Evolutionary conservation across 1,139 yeast genomes (phyloP).

Genomic region (Saccharomyces hybrid): DNA sequence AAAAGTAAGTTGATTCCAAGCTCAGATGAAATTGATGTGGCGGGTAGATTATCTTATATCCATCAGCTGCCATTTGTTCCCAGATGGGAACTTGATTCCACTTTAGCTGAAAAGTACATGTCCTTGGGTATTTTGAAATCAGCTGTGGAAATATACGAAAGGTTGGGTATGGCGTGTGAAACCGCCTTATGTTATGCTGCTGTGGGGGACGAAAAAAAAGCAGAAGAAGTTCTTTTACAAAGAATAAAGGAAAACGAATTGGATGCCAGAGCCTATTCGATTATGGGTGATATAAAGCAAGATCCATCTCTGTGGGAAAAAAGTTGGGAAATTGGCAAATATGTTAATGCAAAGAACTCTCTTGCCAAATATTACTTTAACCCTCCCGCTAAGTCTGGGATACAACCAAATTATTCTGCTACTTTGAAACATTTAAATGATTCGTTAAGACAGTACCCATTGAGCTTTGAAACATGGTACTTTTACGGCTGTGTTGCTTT

Average conservation of each 20-base stretch:
- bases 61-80: conserved; percentile 75
- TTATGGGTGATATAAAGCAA: conserved; percentile 76
- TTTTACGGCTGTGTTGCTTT: conserved; percentile 87
- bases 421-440: conserved; percentile 69
- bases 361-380: conserved; percentile 64
- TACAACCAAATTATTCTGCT: conserved; percentile 43
- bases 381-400: conserved; percentile 53
- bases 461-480: conserved; percentile 79
- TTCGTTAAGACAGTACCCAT: conserved; percentile 66
- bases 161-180: conserved; percentile 70
- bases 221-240: conserved; percentile 48
- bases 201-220: conserved; percentile 65
- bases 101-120: conserved; percentile 81
- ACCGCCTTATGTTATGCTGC: conserved; percentile 89
- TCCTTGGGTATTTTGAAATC: conserved; percentile 78
- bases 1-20: conserved; percentile 55
- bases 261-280: conserved; percentile 78
- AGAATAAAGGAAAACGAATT: conserved; percentile 53
- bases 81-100: conserved; percentile 77
- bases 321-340: conserved; percentile 81
- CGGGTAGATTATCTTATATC: conserved; percentile 52
- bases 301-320: conserved; percentile 74
- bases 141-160: conserved; percentile 82
- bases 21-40: conserved; percentile 33
- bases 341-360: conserved; percentile 79